A percentile compares a stretch with the other conserved stretches of the same genome.
phyloP scores from a whole-genome alignment of 805 yeast species.

The Candida chilensis region DNA sequence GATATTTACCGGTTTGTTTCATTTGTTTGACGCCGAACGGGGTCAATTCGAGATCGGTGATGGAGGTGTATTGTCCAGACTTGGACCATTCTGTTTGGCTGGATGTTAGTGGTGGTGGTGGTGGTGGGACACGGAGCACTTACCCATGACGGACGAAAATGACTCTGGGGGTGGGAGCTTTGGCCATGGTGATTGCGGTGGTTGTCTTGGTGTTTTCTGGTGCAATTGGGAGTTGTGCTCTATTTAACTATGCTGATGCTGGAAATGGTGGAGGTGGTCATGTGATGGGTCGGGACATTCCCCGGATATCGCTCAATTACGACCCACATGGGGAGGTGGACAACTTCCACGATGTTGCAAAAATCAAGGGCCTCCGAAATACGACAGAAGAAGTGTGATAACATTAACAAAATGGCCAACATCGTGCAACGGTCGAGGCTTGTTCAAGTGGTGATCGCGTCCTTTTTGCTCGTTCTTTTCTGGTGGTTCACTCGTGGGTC shows the following conservation, averaged over 20 bases:
- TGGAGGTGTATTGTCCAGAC: constrained; percentile 85
- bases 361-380: background rate
- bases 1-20: constrained; percentile 58
- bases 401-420: background rate
- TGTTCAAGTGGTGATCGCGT: background rate
- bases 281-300: background rate
- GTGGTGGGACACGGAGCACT: constrained; percentile 3
- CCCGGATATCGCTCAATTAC: background rate
- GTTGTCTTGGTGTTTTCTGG: background rate
- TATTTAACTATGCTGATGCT: background rate
- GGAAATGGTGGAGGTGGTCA: background rate
- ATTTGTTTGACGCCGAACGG: constrained; percentile 71
- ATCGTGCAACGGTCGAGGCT: background rate
- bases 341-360: background rate
- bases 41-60: constrained; percentile 76
- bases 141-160: constrained; percentile 69
- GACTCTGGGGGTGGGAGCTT: constrained; percentile 50
- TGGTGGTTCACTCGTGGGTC: background rate
- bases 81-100: constrained; percentile 93
- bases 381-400: background rate
- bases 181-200: constrained; percentile 2
- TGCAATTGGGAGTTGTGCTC: background rate
- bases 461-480: too few species aligned
- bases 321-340: background rate
- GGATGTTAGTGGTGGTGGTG: constrained; percentile 1